These are phyloP conservation scores for Desmodesmus armatus DNA, from an alignment of 139 green algal genomes.

Conservation along the genomic window DNA sequence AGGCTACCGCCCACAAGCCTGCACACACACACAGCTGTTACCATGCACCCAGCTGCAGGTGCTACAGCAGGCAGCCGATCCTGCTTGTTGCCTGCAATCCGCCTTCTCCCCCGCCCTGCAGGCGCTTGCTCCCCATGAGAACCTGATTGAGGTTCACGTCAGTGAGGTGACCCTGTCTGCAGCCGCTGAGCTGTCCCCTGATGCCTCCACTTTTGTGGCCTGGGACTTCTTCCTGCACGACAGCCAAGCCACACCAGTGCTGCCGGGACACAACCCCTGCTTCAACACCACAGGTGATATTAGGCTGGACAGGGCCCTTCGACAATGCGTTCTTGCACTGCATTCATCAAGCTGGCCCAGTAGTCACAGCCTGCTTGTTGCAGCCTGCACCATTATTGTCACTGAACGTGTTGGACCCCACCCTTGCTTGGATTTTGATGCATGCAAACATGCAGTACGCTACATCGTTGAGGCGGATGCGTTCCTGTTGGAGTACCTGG, in stretches of 20 bases:
- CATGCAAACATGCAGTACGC: too few relatives aligned
- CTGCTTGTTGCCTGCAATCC: too few relatives aligned
- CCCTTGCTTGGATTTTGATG: background rate
- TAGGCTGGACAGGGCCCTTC: too few relatives aligned
- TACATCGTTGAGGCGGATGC: constrained; percentile 66
- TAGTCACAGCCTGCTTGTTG: too few relatives aligned
- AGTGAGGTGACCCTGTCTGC: constrained; percentile 16
- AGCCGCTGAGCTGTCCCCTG: constrained; percentile 23
- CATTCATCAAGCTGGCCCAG: too few relatives aligned
- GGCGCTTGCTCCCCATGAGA: constrained; percentile 42
- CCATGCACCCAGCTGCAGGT: too few relatives aligned
- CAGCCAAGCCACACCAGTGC: constrained; percentile 39
- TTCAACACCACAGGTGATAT: constrained; percentile 52
- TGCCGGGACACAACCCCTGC: background rate
- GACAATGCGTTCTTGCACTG: too few relatives aligned
- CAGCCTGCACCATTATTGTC: background rate
- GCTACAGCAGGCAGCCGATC: too few relatives aligned
- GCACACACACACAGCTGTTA: too few relatives aligned
- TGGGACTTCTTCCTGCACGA: constrained; percentile 51
- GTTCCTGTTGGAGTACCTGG: constrained; percentile 70
- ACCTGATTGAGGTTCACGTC: constrained; percentile 34
- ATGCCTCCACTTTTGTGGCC: constrained; percentile 19
- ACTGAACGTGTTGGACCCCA: background rate
- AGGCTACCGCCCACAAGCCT: too few relatives aligned
- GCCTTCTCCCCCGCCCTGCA: too few relatives aligned